Evolutionary conservation across 2,329 filamentous ascomycete species (phyloP), one percentile per base, ranked within the genome.

Genomic region (Epichloe bromicola): DNA sequence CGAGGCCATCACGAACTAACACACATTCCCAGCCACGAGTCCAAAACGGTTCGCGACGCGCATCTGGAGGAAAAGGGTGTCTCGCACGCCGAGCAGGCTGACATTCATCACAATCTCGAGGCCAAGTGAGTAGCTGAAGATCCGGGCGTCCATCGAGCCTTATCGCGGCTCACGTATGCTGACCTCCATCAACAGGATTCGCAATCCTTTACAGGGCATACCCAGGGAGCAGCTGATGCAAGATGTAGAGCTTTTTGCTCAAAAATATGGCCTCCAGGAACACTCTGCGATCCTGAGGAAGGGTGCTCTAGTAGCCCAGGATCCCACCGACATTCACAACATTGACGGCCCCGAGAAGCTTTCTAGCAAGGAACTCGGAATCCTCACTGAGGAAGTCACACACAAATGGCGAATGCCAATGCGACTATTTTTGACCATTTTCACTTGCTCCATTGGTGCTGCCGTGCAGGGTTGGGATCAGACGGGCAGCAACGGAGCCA

Each of bases 401-500:
- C 82, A 87, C 71, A 81, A 79, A 58, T 87, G 83, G 79, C 72
- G 74, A 52, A 75, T 83, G 53, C 80, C 83, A 0, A 67, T 60
- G 57, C 74, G 74, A 56, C 70, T 87, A 5, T 83, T 80, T 68
- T 73, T 82, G 54, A 85, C 83, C 36, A 85, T 87, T 54, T 69
- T 75, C 3, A 75, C 80, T 14, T 84, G 80, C 63, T 84, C 82
- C 43, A 76, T 86, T 47, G 82, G 80, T 51, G 82, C 83, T 30
- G 81, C 81, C 12, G 79, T 84, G 23, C 78, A 82, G 57, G 80
- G 81, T 14, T 84, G 80, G 80, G 80, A 84, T 58, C 65, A 83
- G 64, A 83, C 80, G 12, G 80, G 78, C 47, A 69, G 70, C 53
- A 82, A 82, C 56, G 78, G 79, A 36, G 80, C 80, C 53, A 83